Conservation (phyloP, 2,329 filamentous ascomycete species). For the Alternaria postmessia region DNA sequence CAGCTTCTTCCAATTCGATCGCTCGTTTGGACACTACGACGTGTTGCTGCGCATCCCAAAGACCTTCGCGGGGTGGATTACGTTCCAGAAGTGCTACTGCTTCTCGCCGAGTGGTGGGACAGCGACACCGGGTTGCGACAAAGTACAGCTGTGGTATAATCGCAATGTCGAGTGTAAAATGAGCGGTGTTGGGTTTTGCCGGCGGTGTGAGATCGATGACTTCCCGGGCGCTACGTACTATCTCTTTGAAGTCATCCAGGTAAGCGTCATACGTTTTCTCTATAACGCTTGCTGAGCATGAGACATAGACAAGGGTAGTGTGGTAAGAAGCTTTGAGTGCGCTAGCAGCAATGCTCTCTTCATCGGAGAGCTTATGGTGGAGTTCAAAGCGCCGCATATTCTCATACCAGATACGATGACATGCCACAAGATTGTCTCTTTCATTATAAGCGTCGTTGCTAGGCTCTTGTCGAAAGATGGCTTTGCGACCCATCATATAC, state of each 20-base stretch:
- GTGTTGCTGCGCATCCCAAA: slow-evolving; percentile 33
- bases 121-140: slow-evolving; percentile 27
- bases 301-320: slow-evolving; percentile 16
- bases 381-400: slow-evolving; percentile 10
- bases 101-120: slow-evolving; percentile 31
- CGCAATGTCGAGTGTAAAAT: slow-evolving; percentile 32
- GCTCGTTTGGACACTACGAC: slow-evolving; percentile 22
- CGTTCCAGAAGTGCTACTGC: slow-evolving; percentile 27
- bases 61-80: slow-evolving; percentile 30
- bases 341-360: slow-evolving; percentile 23
- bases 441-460: slow-evolving; percentile 11
- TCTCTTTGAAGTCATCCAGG: slow-evolving; percentile 24
- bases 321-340: slow-evolving; percentile 27
- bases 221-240: slow-evolving; percentile 25
- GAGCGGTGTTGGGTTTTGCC: slow-evolving; percentile 13
- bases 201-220: slow-evolving; percentile 26
- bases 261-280: slow-evolving; percentile 28
- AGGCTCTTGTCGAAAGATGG: background rate
- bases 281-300: slow-evolving; percentile 16
- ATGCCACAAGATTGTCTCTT: slow-evolving; percentile 21
- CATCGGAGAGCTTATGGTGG: slow-evolving; percentile 8
- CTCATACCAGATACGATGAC: slow-evolving; percentile 27
- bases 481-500: slow-evolving; percentile 10
- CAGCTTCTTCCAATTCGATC: slow-evolving; percentile 33
- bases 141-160: slow-evolving; percentile 26